Evolutionary conservation across 768 basidiomycete species (phyloP).

Genomic region (Boletus fagicola): DNA sequence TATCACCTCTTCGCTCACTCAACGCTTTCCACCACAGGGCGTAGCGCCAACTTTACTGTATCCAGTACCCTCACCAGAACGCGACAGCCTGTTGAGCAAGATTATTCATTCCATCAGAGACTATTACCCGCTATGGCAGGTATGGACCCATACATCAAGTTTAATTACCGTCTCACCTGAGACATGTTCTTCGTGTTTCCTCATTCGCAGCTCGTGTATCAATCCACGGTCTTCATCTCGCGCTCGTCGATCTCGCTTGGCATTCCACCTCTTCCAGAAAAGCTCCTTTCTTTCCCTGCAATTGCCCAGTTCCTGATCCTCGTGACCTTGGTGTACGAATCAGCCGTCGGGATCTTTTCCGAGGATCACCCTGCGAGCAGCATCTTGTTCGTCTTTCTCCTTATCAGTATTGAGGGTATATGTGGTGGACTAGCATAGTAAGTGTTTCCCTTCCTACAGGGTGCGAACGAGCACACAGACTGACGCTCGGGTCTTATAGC

Average conservation of each 20-base stretch:
- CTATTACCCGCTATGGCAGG: conserved; percentile 96
- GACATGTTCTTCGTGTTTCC: neutral
- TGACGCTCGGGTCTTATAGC: conserved; percentile 36
- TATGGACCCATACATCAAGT: conserved; percentile 30
- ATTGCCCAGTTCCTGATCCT: conserved; percentile 69
- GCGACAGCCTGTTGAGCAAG: conserved; percentile 62
- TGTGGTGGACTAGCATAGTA: conserved; percentile 93
- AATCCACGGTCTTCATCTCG: conserved; percentile 89
- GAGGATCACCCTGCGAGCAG: conserved; percentile 43
- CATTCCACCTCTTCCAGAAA: conserved; percentile 70
- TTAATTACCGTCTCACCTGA: conserved; percentile 2
- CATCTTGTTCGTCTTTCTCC: conserved; percentile 64
- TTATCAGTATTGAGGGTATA: conserved; percentile 86
- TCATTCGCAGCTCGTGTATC: conserved; percentile 66
- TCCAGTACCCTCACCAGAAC: conserved; percentile 66
- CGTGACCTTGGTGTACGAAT: conserved; percentile 58
- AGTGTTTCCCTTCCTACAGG: conserved; percentile 23
- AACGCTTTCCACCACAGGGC: conserved; percentile 47
- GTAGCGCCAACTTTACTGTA: conserved; percentile 89
- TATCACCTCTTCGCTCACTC: neutral
- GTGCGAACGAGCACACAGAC: neutral
- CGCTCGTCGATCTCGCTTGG: conserved; percentile 88
- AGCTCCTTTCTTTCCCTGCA: conserved; percentile 71
- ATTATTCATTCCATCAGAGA: conserved; percentile 85
- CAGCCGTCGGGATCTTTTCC: conserved; percentile 64